Conservation (phyloP, 345 rosid species). For the Citrus hindsii region DNA sequence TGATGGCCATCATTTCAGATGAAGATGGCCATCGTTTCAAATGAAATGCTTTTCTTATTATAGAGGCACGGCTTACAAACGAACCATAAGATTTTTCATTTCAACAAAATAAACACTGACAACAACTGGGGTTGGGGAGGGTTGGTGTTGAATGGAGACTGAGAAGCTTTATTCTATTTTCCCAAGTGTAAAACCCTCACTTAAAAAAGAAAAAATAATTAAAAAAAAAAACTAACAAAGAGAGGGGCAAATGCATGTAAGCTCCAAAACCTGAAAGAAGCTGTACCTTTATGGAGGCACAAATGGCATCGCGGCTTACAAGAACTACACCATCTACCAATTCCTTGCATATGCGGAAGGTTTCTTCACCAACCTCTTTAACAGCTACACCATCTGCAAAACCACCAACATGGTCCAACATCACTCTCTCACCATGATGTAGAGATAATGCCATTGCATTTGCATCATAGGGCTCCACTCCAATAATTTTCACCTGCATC, state of each 20-base stretch:
- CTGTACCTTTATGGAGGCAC: conserved; percentile 92
- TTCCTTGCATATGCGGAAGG: conserved; percentile 75
- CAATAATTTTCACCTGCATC: conserved; percentile 85
- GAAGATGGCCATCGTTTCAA: conserved; percentile 4
- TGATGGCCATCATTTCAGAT: neutral
- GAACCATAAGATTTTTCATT: neutral
- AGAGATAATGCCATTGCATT: conserved; percentile 97
- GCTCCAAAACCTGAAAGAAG: neutral
- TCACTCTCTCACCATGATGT: conserved; percentile 87
- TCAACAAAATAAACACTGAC: neutral
- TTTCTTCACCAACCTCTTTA: conserved; percentile 94
- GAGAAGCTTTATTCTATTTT: neutral
- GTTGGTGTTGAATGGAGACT: neutral
- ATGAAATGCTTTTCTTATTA: neutral
- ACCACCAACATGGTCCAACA: conserved; percentile 87
- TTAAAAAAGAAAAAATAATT: no score
- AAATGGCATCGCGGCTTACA: conserved; percentile 97
- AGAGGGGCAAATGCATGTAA: conserved; percentile 2
- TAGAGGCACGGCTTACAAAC: neutral
- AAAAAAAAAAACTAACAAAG: neutral
- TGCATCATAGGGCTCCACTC: conserved; percentile 93
- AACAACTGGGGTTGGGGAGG: neutral
- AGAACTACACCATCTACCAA: conserved; percentile 94
- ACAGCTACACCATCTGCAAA: conserved; percentile 99
- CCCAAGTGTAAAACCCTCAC: neutral